Conservation (phyloP, 202 grass and related monocot species). For the Schoenoplectus triqueter region DNA sequence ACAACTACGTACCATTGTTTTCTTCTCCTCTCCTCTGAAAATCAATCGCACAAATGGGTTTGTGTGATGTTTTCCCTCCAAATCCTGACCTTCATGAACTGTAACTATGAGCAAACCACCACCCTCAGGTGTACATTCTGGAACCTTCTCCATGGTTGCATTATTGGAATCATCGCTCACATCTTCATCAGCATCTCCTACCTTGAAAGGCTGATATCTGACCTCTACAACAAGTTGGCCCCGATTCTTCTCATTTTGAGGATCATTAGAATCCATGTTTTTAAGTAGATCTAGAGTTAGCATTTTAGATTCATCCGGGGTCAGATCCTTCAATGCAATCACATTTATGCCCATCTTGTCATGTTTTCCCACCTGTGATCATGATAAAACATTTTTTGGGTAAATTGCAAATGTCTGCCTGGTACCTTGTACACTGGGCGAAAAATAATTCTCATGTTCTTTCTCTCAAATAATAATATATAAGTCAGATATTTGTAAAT, state of each 20-base stretch:
- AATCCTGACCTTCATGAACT: slow-evolving; percentile 77
- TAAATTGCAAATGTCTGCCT: not conserved
- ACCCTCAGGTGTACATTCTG: slow-evolving; percentile 65
- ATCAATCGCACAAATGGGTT: slow-evolving; percentile 66
- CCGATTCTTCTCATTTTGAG: slow-evolving; percentile 64
- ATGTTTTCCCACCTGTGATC: slow-evolving; percentile 70
- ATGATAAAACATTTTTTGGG: not conserved
- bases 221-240: slow-evolving; percentile 65
- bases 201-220: slow-evolving; percentile 69
- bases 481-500: not conserved
- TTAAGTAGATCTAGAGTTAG: slow-evolving; percentile 68
- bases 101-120: slow-evolving; percentile 71
- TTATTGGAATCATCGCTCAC: slow-evolving; percentile 52
- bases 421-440: not conserved
- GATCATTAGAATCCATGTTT: slow-evolving; percentile 67
- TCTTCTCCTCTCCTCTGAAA: slow-evolving; percentile 77
- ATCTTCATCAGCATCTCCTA: slow-evolving; percentile 52
- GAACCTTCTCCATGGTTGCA: slow-evolving; percentile 60
- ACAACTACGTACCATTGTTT: slow-evolving; percentile 66
- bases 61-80: slow-evolving; percentile 85
- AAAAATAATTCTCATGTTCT: not conserved
- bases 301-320: slow-evolving; percentile 57
- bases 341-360: slow-evolving; percentile 70
- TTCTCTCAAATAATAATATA: not conserved
- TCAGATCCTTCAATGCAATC: slow-evolving; percentile 60